Percentiles rank a stretch among this genome's conserved stretches.
Evolutionary conservation across 768 basidiomycete genomes (phyloP).

Genomic region (Psilocybe azurescens): DNA sequence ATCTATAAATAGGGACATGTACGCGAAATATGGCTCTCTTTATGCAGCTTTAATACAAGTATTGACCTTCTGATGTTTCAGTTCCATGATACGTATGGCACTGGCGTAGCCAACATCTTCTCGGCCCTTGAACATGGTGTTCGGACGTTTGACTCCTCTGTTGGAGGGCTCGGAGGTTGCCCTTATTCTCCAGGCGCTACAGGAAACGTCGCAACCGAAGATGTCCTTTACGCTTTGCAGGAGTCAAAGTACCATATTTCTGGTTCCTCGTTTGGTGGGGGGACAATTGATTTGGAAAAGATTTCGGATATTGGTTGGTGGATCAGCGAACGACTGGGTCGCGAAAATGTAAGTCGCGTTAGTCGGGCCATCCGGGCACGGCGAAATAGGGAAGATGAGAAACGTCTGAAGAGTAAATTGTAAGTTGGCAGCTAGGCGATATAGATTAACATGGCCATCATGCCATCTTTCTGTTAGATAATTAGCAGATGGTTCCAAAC

Average conservation of each 20-base stretch:
- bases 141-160: conserved; percentile 80
- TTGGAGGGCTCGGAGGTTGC: conserved; percentile 93
- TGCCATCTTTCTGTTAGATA: too few species aligned
- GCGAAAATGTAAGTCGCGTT: conserved; percentile 76
- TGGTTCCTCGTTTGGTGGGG: conserved; percentile 38
- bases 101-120: conserved; percentile 78
- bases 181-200: conserved; percentile 97
- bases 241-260: conserved; percentile 62
- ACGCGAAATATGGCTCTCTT: conserved; percentile 27
- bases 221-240: conserved; percentile 83
- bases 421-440: not conserved
- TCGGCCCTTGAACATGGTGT: conserved; percentile 76
- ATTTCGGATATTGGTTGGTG: conserved; percentile 82
- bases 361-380: conserved; percentile 73
- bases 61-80: conserved; percentile 31
- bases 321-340: conserved; percentile 72
- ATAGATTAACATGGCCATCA: too few species aligned
- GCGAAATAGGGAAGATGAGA: conserved; percentile 25
- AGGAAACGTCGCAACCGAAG: conserved; percentile 94
- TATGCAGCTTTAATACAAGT: conserved; percentile 2
- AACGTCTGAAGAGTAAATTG: conserved; percentile 7
- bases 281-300: conserved; percentile 62
- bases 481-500: too few species aligned
- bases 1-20: conserved; percentile 55
- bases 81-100: conserved; percentile 93